Conservation (phyloP, 176 grass and related monocot genomes). For the Zizania latifolia region DNA sequence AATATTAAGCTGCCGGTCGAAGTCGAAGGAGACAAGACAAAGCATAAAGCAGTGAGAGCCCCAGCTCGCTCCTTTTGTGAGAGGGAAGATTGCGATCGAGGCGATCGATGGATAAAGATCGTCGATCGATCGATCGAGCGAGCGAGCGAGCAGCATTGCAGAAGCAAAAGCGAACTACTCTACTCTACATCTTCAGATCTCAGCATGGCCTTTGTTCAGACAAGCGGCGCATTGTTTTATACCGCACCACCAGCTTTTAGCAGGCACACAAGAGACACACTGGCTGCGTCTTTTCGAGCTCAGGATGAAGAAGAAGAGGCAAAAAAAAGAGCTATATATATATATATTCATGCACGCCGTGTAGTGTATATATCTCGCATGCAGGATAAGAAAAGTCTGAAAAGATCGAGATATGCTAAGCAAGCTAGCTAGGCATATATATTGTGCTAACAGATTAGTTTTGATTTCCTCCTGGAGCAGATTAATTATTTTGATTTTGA, state of each 20-base stretch:
- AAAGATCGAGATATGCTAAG: too few species aligned
- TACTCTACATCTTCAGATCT: too few species aligned
- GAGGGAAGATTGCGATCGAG: conserved; percentile 17
- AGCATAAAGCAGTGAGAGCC: background rate
- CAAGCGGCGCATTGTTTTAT: conserved; percentile 20
- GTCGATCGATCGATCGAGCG: too few species aligned
- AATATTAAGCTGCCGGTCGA: background rate
- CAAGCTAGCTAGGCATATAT: too few species aligned
- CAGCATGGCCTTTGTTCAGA: conserved; percentile 17
- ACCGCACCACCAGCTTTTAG: background rate
- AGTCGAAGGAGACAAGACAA: conserved; percentile 24
- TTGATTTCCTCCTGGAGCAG: background rate
- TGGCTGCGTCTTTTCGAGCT: background rate
- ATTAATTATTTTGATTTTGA: background rate
- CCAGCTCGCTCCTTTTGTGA: conserved; percentile 26
- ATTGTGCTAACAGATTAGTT: too few species aligned
- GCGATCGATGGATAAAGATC: too few species aligned
- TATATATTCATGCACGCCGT: background rate
- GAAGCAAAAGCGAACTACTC: background rate
- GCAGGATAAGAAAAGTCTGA: too few species aligned
- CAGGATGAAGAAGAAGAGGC: background rate
- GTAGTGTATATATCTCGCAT: too few species aligned
- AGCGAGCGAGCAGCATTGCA: background rate
- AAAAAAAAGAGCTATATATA: background rate
- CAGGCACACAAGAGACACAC: conserved; percentile 13